phyloP scores from a whole-genome alignment of 768 basidiomycete species.

The Boletus pseudo-olivaceus region DNA sequence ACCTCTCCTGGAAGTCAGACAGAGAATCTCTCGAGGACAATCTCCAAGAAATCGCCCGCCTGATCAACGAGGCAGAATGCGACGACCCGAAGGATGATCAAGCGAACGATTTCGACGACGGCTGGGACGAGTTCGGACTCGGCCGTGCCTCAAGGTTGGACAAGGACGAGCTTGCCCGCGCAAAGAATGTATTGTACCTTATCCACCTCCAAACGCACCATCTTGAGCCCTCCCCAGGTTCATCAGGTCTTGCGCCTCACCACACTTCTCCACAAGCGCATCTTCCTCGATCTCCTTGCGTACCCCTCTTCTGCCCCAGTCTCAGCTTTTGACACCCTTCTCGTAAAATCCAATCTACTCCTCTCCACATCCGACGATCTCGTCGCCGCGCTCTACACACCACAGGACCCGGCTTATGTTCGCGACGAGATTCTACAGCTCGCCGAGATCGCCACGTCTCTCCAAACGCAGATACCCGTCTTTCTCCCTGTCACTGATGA shows the following conservation, averaged over 20 bases:
- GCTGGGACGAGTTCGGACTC: conserved; percentile 59
- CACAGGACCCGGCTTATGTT: conserved; percentile 50
- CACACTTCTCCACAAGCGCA: conserved; percentile 58
- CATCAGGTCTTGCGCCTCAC: conserved; percentile 57
- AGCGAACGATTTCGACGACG: conserved; percentile 37
- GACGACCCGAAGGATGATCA: conserved; percentile 19
- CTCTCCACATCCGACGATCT: conserved; percentile 62
- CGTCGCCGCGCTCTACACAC: conserved; percentile 60
- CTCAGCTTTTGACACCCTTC: conserved; percentile 48
- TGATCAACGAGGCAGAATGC: conserved; percentile 42
- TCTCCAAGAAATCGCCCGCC: conserved; percentile 51
- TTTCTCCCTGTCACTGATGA: conserved; percentile 24
- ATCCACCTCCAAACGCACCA: background rate
- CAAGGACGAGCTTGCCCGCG: conserved; percentile 48
- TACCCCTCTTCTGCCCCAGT: conserved; percentile 24
- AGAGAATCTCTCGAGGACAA: conserved; percentile 59
- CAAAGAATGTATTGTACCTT: conserved; percentile 49
- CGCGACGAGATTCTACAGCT: conserved; percentile 38
- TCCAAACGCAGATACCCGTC: conserved; percentile 31
- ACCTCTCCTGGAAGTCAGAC: conserved; percentile 48
- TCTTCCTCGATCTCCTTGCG: conserved; percentile 50
- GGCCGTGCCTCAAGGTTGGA: conserved; percentile 48
- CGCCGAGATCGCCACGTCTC: conserved; percentile 32
- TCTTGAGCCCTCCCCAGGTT: conserved; percentile 39
- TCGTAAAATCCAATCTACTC: conserved; percentile 46